Conservation (phyloP, 371 early-diverging fungal species). For the Umbelopsis sp. region DNA sequence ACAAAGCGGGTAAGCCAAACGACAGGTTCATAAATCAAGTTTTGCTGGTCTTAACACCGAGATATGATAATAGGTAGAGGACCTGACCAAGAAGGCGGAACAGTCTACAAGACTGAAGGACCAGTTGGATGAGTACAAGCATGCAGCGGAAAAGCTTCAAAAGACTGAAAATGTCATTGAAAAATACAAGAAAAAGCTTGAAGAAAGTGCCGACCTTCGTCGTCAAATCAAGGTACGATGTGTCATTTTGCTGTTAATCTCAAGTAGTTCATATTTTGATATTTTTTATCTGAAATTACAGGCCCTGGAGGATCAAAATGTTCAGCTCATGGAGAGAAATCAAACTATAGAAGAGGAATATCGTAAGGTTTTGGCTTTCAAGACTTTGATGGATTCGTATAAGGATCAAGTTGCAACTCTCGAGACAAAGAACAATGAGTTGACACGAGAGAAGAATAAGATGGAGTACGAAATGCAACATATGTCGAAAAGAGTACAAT, state of each 20-base stretch:
- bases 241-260: not conserved
- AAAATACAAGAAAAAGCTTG: conserved; percentile 93
- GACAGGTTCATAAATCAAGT: not conserved
- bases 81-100: conserved; percentile 61
- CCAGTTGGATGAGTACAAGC: conserved; percentile 88
- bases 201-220: conserved; percentile 80
- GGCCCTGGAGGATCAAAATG: conserved; percentile 79
- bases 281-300: conserved; percentile 13
- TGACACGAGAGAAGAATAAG: conserved; percentile 74
- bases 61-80: conserved; percentile 49
- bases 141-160: conserved; percentile 86
- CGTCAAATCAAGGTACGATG: conserved; percentile 69
- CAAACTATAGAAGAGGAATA: conserved; percentile 85
- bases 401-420: conserved; percentile 79
- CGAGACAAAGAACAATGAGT: conserved; percentile 71
- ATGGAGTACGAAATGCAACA: conserved; percentile 73
- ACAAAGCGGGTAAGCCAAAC: conserved; percentile 53
- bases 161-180: conserved; percentile 92
- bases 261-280: not conserved
- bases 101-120: conserved; percentile 78
- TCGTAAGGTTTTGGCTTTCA: conserved; percentile 76
- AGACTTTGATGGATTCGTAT: conserved; percentile 84
- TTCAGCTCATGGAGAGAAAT: conserved; percentile 65
- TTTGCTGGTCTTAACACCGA: not conserved
- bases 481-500: conserved; percentile 62